Evolutionary conservation across 2,329 filamentous ascomycete species (phyloP).

Genomic region (Fusarium buharicum): DNA sequence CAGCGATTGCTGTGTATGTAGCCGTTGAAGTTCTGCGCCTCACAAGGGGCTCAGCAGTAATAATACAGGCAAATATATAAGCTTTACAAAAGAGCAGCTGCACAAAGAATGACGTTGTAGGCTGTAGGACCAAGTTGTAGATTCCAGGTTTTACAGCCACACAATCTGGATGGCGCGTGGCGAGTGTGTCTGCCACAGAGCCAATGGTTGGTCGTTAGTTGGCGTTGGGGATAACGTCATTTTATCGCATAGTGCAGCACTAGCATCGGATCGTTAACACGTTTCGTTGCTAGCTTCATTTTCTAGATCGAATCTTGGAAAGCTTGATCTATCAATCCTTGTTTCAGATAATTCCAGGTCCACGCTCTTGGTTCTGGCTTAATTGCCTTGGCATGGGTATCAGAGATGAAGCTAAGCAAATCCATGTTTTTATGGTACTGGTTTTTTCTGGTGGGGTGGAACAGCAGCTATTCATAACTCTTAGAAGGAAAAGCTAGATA

Average conservation of each 20-base stretch:
- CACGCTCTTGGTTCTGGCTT: no score
- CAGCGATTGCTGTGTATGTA: neutral
- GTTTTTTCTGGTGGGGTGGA: no score
- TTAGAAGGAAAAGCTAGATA: no score
- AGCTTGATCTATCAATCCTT: neutral
- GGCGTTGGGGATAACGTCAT: constrained; percentile 36
- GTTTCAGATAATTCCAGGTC: no score
- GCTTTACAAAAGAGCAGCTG: neutral
- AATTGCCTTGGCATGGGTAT: no score
- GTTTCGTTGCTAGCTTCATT: constrained; percentile 20
- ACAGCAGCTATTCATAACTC: no score
- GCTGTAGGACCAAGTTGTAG: constrained; percentile 5
- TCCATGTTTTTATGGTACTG: no score
- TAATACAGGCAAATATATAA: constrained; percentile 20
- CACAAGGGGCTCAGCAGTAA: constrained; percentile 1
- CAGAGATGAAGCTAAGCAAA: no score
- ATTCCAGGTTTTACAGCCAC: constrained; percentile 45
- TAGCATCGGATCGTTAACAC: constrained; percentile 25
- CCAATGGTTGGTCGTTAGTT: constrained; percentile 18
- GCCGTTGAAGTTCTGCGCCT: neutral
- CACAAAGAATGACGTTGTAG: constrained; percentile 38
- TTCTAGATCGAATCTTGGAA: neutral
- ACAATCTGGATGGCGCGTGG: constrained; percentile 30
- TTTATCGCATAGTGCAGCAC: constrained; percentile 24
- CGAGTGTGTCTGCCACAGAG: constrained; percentile 21